These are phyloP conservation scores for Solanum pinnatisectum DNA, from an alignment of 257 asterid genomes.

Conservation along the genomic window DNA sequence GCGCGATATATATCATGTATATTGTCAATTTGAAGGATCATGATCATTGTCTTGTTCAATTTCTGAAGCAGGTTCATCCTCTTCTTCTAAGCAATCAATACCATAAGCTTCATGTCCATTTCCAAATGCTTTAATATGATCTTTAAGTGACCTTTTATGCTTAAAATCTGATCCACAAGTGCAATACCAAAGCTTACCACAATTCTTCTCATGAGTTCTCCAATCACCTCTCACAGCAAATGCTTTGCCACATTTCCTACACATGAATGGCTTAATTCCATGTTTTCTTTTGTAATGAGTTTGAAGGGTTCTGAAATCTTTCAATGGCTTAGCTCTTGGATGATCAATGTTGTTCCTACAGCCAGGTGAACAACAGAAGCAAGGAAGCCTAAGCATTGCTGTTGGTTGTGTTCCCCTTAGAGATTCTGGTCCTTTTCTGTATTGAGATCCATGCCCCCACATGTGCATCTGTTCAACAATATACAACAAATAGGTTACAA, in stretches of 20 bases:
- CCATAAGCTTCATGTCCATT: slow-evolving; percentile 35
- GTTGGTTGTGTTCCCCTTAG: slow-evolving; percentile 43
- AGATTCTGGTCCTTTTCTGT: slow-evolving; percentile 41
- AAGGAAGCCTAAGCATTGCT: slow-evolving; percentile 41
- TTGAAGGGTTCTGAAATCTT: slow-evolving; percentile 40
- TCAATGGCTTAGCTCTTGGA: slow-evolving; percentile 35
- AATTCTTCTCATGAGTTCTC: slow-evolving; percentile 45
- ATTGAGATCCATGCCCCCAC: slow-evolving; percentile 54
- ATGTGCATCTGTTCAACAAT: slow-evolving; percentile 26
- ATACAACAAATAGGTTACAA: not conserved
- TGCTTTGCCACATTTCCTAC: slow-evolving; percentile 40
- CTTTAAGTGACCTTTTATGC: slow-evolving; percentile 43
- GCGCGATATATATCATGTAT: no score
- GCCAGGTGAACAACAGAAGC: slow-evolving; percentile 38
- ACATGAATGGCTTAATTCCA: slow-evolving; percentile 38
- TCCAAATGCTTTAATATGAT: slow-evolving; percentile 40
- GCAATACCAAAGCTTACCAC: slow-evolving; percentile 46
- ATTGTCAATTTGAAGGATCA: not conserved
- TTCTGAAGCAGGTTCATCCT: slow-evolving; percentile 37
- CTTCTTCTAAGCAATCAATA: slow-evolving; percentile 32
- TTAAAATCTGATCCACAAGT: slow-evolving; percentile 43
- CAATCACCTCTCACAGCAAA: slow-evolving; percentile 47
- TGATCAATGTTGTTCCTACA: slow-evolving; percentile 44
- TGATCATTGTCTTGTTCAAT: slow-evolving; percentile 31
- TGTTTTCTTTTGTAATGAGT: slow-evolving; percentile 40